Base-by-base conservation (phyloP, 1,284 basidiomycete species). In the Lignosus rhinocerotis region DNA sequence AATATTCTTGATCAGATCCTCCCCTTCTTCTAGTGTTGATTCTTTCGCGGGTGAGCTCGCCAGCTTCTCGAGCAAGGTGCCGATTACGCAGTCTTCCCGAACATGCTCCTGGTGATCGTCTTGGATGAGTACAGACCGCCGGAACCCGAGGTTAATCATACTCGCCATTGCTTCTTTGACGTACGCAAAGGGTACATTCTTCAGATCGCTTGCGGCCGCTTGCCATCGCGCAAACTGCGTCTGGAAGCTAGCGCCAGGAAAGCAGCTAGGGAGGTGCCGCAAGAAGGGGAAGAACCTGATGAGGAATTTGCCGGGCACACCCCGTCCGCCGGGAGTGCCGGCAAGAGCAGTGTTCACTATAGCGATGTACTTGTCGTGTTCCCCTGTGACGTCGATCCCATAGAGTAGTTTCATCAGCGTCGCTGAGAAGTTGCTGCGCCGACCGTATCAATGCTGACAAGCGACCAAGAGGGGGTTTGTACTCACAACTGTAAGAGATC, bases 211-310 rank as follows among this genome's bases (percentile, higher is more conserved):
- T 9, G 54, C 47, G 16, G 54, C 46, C 17, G 42, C 33, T 33
- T 62, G 58, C 61, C 66, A 67, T 62, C 69, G 66, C 39, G 65
- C 74, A 69, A 56, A 58, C 16, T 49, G 53, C 30, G 50, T 55
- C 48, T 69, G 60, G 55, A 67, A 68, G 12, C 65, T 63, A 3
- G 69, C 62, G 4, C 70, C 69, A 5, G 70, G 70, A 19, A 71
- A 50, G 68, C 68, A 72, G 25, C 49, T 30, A 0, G 70, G 70
- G 10, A 71, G 58, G 53, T 67, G 47, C 42, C 57, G 58, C 30
- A 70, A 41, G 55, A 63, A 54, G 0, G 69, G 68, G 42, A 70
- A 56, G 21, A 51, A 58, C 38, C 63, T 55, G 21, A 66, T 59
- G 54, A 64, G 63, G 48, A 63, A 69, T 16, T 61, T 64, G 1